Percentiles rank a stretch among this genome's conserved stretches.
These are phyloP conservation scores for Scutellaria galericulata DNA, from an alignment of 257 asterid species.

Conservation along the genomic window DNA sequence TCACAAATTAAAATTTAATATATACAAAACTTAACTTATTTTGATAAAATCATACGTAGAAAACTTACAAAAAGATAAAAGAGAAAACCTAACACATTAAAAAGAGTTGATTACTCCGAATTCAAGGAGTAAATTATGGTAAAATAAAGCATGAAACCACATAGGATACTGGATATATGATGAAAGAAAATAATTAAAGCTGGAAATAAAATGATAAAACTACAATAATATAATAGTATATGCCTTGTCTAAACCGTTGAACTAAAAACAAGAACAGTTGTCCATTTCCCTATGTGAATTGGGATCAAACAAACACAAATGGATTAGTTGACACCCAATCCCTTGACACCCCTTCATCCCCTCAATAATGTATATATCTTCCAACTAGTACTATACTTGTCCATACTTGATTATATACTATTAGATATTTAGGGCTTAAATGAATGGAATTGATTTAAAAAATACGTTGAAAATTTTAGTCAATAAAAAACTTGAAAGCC, in stretches of 20 bases:
- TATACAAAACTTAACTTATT: too few species aligned
- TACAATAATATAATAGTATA: not conserved
- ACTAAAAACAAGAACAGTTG: slow-evolving; percentile 21
- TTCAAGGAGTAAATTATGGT: not conserved
- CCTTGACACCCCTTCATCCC: slow-evolving; percentile 31
- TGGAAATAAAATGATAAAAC: too few species aligned
- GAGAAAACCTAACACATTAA: not conserved
- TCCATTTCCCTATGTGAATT: slow-evolving; percentile 35
- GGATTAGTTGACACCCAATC: slow-evolving; percentile 42
- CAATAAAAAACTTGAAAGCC: not conserved
- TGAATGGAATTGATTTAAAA: too few species aligned
- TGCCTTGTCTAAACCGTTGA: slow-evolving; percentile 17
- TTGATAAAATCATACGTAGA: too few species aligned
- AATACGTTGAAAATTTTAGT: too few species aligned
- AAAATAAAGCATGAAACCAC: slow-evolving; percentile 11
- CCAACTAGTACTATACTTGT: slow-evolving; percentile 1
- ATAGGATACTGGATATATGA: too few species aligned
- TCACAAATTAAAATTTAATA: too few species aligned
- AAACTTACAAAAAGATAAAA: not conserved
- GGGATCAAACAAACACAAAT: slow-evolving; percentile 30
- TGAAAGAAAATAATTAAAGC: too few species aligned
- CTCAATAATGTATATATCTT: slow-evolving; percentile 29
- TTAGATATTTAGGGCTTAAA: too few species aligned
- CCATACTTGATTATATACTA: too few species aligned
- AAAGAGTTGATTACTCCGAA: not conserved